Base-by-base conservation (phyloP, 2,329 filamentous ascomycete species). In the Ceratocystis cacaofunesta region DNA sequence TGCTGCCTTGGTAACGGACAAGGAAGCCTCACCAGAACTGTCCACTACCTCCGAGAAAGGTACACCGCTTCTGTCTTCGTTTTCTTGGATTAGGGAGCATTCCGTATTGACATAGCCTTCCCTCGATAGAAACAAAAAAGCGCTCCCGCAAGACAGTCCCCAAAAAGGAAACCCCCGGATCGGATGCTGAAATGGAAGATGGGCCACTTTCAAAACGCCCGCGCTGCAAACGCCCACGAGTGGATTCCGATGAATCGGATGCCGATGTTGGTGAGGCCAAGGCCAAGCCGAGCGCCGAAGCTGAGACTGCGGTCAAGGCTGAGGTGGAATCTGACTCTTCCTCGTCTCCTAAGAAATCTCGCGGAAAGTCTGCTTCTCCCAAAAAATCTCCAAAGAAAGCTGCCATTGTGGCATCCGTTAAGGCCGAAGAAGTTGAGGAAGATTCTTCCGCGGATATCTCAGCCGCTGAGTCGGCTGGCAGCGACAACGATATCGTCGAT, bases 401-500 rank as follows among this genome's bases (percentile, higher is more conserved):
- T 5, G 77, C 75, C 1, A 78, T 78, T 17, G 79, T 80, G 36
- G 78, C 81, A 43, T 72, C 71, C 1, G 62, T 64, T n/a, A 65
- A 66, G 5, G 70, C 71, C 61, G 74, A 75, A 19, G 76, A 84
- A 17, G 75, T 73, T 7, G 79, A 80, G 2, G 78, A 78, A 30
- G 76, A 77, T n/a, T 62, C 36, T 41, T 12, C 64, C n/a, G 78
- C 79, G 25, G 78, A 81, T 25, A 22, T 55, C 22, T 67, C 66
- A 3, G 66, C 62, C 6, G 36, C 41, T 8, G 65, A 66, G 46
- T 66, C 65, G 5, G 44, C 55, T 7, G 79, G 79, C 62, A 83
- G 81, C 5, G 79, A 88, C 71, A 89, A 89, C 72, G 85, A 90
- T 1, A 85, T 87, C 69, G 75, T 85, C 60, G 84, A 85, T 62